Percentiles rank a stretch among this genome's conserved stretches.
Evolutionary conservation across 179 eudicot species (phyloP).

Genomic region (Silene vulgaris): DNA sequence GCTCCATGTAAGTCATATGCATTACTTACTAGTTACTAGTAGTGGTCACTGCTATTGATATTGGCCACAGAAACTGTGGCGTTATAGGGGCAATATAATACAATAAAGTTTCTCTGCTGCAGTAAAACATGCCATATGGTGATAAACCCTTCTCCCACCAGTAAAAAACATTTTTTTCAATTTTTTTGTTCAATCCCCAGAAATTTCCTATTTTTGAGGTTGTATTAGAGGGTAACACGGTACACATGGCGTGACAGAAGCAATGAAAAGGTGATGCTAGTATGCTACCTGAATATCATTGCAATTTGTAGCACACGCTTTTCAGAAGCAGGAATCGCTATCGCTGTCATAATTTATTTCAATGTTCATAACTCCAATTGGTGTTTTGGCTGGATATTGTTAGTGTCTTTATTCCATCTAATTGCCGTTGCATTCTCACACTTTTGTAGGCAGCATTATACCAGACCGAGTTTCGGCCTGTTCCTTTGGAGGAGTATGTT

Average conservation of each 20-base stretch:
- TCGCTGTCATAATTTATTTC: not conserved
- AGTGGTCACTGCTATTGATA: not conserved
- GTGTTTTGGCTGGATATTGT: conserved; percentile 11
- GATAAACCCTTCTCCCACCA: too few species aligned
- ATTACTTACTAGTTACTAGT: conserved; percentile 1
- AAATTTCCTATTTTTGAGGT: too few species aligned
- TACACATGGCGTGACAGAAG: too few species aligned
- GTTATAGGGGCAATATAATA: not conserved
- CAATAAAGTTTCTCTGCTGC: not conserved
- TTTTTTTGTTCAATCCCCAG: too few species aligned
- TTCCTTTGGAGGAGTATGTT: conserved; percentile 87
- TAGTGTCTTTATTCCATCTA: not conserved
- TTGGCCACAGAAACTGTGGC: not conserved
- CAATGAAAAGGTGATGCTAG: too few species aligned
- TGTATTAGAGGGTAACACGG: too few species aligned
- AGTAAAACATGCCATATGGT: too few species aligned
- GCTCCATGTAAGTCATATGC: conserved; percentile 74
- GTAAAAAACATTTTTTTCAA: too few species aligned
- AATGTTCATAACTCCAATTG: not conserved
- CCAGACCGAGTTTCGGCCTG: conserved; percentile 97
- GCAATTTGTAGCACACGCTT: not conserved
- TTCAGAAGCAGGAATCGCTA: not conserved
- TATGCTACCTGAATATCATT: not conserved
- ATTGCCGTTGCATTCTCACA: conserved; percentile 5
- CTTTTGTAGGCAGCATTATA: conserved; percentile 81